Conservation (phyloP, 176 grass and related monocot species). For the Aechmea fasciata region DNA sequence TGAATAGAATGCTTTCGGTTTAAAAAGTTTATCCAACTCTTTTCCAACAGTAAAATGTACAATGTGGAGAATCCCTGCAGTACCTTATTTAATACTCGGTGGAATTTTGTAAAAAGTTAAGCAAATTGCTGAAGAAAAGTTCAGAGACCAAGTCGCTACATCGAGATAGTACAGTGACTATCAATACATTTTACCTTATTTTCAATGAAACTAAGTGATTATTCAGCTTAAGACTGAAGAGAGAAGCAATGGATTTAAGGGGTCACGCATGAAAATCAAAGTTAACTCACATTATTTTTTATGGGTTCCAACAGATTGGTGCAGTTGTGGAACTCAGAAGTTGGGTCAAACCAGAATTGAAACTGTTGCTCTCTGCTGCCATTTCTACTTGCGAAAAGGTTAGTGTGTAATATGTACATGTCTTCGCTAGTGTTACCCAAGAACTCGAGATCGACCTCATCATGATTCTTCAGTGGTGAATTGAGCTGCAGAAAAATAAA, state of each 20-base stretch:
- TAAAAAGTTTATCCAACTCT: too few relatives aligned
- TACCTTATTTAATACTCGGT: too few relatives aligned
- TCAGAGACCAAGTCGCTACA: too few relatives aligned
- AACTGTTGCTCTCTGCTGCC: slow-evolving; percentile 24
- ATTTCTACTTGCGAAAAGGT: slow-evolving; percentile 19
- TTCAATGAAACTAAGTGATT: too few relatives aligned
- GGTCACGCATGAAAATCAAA: too few relatives aligned
- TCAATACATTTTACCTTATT: not conserved
- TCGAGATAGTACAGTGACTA: too few relatives aligned
- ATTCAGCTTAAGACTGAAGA: not conserved
- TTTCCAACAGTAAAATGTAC: too few relatives aligned
- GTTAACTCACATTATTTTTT: slow-evolving; percentile 21
- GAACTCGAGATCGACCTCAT: slow-evolving; percentile 34
- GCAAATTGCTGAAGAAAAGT: too few relatives aligned
- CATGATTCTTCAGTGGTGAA: slow-evolving; percentile 5
- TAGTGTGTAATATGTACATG: slow-evolving; percentile 18
- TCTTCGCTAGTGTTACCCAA: slow-evolving; percentile 8
- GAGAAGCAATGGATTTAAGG: not conserved
- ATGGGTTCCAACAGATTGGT: slow-evolving; percentile 25
- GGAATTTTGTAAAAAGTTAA: too few relatives aligned
- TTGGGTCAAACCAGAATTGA: slow-evolving; percentile 18
- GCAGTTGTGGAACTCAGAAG: slow-evolving; percentile 20
- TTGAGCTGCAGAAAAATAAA: not conserved
- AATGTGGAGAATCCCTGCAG: too few relatives aligned
- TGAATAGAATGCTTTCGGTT: not conserved